Percentiles rank a stretch among this genome's conserved stretches.
phyloP scores from a whole-genome alignment of 768 basidiomycete genomes.

The Fomitopsis pulvina region DNA sequence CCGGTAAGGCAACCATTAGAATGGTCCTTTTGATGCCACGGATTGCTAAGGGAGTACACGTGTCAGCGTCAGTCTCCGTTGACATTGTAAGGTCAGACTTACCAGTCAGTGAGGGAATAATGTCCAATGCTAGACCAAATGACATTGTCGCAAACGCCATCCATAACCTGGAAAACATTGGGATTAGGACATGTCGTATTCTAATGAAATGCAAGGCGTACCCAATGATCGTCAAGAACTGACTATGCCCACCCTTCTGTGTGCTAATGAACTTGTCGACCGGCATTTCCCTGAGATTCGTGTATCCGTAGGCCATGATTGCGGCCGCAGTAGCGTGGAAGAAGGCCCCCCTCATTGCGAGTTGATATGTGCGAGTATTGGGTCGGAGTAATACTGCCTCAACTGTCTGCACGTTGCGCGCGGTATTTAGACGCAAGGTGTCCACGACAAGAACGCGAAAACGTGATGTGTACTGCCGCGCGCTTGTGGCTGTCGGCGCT shows the following conservation, averaged over 20 bases:
- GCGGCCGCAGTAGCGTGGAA: slow-evolving; percentile 27
- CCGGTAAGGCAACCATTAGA: slow-evolving; percentile 62
- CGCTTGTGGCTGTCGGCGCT: too few species aligned
- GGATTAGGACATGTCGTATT: not conserved
- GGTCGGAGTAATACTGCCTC: too few species aligned
- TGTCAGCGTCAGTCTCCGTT: too few species aligned
- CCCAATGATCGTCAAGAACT: slow-evolving; percentile 80
- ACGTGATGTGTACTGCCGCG: too few species aligned
- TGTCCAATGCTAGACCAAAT: slow-evolving; percentile 32
- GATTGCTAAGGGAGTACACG: slow-evolving; percentile 26
- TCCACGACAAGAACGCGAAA: too few species aligned
- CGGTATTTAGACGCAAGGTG: too few species aligned
- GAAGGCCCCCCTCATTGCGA: slow-evolving; percentile 9
- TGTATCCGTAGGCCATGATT: slow-evolving; percentile 33
- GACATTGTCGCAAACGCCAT: slow-evolving; percentile 36
- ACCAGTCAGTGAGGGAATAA: slow-evolving; percentile 32
- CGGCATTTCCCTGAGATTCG: slow-evolving; percentile 13
- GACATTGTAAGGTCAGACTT: slow-evolving; percentile 11
- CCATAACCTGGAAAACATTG: slow-evolving; percentile 24
- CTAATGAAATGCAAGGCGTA: slow-evolving; percentile 21
- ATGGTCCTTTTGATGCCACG: slow-evolving; percentile 45
- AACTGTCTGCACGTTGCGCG: too few species aligned
- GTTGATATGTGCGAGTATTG: too few species aligned
- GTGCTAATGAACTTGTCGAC: slow-evolving; percentile 26
- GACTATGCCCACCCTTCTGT: slow-evolving; percentile 59